Evolutionary conservation across 495 filamentous ascomycete species (phyloP).

Genomic region (Penicillium soppii): DNA sequence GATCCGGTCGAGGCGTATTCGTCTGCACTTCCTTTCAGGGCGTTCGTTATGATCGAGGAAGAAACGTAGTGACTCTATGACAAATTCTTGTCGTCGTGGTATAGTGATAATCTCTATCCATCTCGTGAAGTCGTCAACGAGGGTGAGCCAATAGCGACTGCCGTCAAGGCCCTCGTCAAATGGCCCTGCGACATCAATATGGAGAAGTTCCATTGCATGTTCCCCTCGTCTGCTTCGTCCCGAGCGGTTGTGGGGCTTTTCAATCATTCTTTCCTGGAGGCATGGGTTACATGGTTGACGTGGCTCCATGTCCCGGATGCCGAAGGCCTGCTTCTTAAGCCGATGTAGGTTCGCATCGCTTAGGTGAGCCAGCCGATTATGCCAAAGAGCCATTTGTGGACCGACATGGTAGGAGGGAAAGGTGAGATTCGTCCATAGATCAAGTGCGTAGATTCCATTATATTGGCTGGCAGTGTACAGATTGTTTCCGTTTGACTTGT

Average conservation of each 20-base stretch:
- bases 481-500: conserved; percentile 12
- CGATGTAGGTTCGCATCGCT: conserved; percentile 7
- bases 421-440: conserved; percentile 8
- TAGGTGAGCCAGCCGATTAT: conserved; percentile 13
- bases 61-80: conserved; percentile 16
- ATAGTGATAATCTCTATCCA: conserved; percentile 17
- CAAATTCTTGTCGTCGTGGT: conserved; percentile 10
- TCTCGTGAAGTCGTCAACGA: conserved; percentile 19
- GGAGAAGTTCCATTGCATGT: conserved; percentile 22
- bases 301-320: conserved; percentile 8
- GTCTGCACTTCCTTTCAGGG: conserved; percentile 18
- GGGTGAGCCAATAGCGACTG: conserved; percentile 23
- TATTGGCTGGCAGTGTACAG: conserved; percentile 15
- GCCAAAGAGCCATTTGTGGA: conserved; percentile 14
- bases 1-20: conserved; percentile 20
- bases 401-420: conserved; percentile 20
- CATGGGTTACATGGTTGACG: conserved; percentile 16
- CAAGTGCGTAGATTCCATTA: conserved; percentile 14
- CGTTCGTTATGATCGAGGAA: conserved; percentile 22
- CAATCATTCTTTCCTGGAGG: conserved; percentile 19
- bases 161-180: conserved; percentile 21
- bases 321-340: conserved; percentile 14
- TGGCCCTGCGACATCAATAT: conserved; percentile 21
- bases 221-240: conserved; percentile 10
- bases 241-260: conserved; percentile 13